Base-by-base conservation (phyloP, 2,329 filamentous ascomycete genomes). In the Xylaria sp. region DNA sequence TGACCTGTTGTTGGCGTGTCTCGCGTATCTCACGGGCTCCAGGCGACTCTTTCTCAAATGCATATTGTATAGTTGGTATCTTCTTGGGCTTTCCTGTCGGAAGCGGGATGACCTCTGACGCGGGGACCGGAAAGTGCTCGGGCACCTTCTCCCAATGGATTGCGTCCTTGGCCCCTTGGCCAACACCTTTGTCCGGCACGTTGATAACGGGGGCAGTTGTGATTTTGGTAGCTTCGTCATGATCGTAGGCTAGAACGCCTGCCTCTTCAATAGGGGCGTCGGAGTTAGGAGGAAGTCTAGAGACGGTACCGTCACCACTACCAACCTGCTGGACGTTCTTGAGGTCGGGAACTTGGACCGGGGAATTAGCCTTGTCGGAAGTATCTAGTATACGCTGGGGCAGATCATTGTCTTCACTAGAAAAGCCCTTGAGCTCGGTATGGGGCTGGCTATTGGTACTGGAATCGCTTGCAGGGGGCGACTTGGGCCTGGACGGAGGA, bases 101-200 rank as follows among this genome's bases (percentile, higher is more conserved):
- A 35, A 98, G 84, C 53, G 84, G 84, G 66, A 94, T 94, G 63
- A 97, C 83, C 21, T 91, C 90, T 66, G 90, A 87, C 2, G 86
- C 80, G 8, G 90, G 84, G 2, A 98, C 81, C 0, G 96, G 94
- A 80, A 92, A 98, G 77, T 92, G 86, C 78, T 97, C 93, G 2
- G 85, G 82, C 70, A 88, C 85, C 78, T 91, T 93, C 65, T 82
- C 82, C 95, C 95, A 98, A 75, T 94, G 91, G 35, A 90, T 71
- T 29, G 66, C 68, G 55, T 74, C 74, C 60, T 77, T 74, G 21
- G 76, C 73, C 40, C 74, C 74, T 53, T 73, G 72, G 13, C 72
- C 72, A 35, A 73, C 60, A 32, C 74, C 78, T 53, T 75, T 74
- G 51, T 79, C 75, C 21, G 80, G 79, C 10, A 81, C 73, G 10